These are phyloP conservation scores for Schizosaccharomyces versatilis DNA, from an alignment of 1,139 yeast species.

Conservation along the genomic window DNA sequence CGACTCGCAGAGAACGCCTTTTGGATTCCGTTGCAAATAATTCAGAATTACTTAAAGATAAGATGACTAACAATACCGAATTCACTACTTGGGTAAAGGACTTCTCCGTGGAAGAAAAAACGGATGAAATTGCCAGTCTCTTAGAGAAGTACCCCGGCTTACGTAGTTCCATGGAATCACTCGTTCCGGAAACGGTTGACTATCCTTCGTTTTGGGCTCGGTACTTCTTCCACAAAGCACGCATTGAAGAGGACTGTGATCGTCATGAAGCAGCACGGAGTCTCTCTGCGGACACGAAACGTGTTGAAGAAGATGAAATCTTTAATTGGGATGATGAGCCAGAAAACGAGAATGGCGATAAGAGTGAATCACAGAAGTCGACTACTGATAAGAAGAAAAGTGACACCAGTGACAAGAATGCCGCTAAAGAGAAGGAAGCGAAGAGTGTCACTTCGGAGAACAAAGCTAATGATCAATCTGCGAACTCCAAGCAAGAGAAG, in stretches of 20 bases:
- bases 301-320: conserved; percentile 26
- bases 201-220: conserved; percentile 54
- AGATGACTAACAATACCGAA: conserved; percentile 15
- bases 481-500: too few relatives aligned
- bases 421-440: not conserved
- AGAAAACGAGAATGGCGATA: conserved; percentile 21
- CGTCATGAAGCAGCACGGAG: conserved; percentile 32
- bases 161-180: conserved; percentile 32
- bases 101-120: conserved; percentile 30
- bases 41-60: conserved; percentile 24
- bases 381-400: not conserved
- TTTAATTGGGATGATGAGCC: conserved; percentile 42
- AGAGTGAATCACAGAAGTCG: too few relatives aligned
- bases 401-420: not conserved
- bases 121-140: conserved; percentile 30
- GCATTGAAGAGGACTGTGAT: conserved; percentile 24
- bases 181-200: conserved; percentile 44
- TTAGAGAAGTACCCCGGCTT: conserved; percentile 34
- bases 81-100: conserved; percentile 15
- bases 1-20: conserved; percentile 18
- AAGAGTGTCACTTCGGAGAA: not conserved
- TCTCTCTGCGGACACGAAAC: not conserved
- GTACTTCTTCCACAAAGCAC: conserved; percentile 36
- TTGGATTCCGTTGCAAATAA: conserved; percentile 16
- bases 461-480: not conserved